Evolutionary conservation across 306 rosid genomes (phyloP), one percentile per base, ranked within the genome.

Genomic region (Bauhinia variegata): DNA sequence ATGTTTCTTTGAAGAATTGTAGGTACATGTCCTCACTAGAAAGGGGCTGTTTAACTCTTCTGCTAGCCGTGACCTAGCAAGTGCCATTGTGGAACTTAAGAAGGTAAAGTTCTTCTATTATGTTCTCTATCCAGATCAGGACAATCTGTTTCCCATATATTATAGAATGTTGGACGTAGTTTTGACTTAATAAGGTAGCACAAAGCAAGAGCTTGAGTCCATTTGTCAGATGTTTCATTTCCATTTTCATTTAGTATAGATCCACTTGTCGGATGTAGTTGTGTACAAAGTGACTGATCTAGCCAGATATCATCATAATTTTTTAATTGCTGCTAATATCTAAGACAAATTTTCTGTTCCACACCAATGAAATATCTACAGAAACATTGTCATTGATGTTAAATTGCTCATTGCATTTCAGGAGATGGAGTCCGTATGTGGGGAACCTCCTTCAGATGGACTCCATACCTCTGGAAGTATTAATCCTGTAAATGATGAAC

Each of bases 351-450:
- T n/a, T n/a, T n/a, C n/a, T n/a, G n/a, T n/a, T n/a, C n/a, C n/a
- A n/a, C n/a, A n/a, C n/a, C n/a, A n/a, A n/a, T n/a, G n/a, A n/a
- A n/a, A 38, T 4, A 10, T 34, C 38, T 34, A 7, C 7, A 3
- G 34, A 7, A 3, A 9, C 11, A 19, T 56, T 17, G 13, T 4
- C 9, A n/a, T 14, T 28, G 8, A 4, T 28, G 8, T 11, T 1
- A 44, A 23, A 17, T 37, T 30, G 33, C 46, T 59, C 15, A 19
- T 55, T 54, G 31, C 39, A 33, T 71, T 76, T 67, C 79, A 92
- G 98, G 96, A 92, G 81, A 82, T 92, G 96, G 96, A 84, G 69
- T 79, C 88, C 0, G 84, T 92, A 12, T 87, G 89, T 34, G 96
- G 96, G 12, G 88, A 81, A 65, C 78, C 80, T 77, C 83, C 88